Base-by-base conservation (phyloP, 2,329 filamentous ascomycete genomes). In the Colletotrichum orbiculare region DNA sequence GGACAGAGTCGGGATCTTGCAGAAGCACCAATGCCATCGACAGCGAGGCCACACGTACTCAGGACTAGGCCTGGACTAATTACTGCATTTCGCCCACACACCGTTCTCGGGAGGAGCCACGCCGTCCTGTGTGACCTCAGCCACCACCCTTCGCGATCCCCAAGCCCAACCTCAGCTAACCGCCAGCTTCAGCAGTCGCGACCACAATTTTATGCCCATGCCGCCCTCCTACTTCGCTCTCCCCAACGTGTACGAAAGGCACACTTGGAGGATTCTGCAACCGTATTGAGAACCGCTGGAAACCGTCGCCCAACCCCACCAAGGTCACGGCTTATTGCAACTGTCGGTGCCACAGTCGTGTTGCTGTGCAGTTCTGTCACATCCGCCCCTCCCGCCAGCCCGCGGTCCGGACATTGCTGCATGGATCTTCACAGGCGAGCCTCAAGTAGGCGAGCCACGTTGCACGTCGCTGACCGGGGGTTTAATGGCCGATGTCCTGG, bases 361-460 rank as follows among this genome's bases (percentile, higher is more conserved):
- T 61, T 60, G 55, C 54, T 34, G 38, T 54, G 25, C 25, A 25
- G 25, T 25, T 25, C 25, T 42, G 50, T 52, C 66, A 58, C 57
- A 59, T 54, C 66, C 64, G 66, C 64, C 64, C 56, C 64, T 67
- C 57, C 52, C 64, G 52, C 66, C 54, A 65, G 66, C 48, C 63
- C 46, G 59, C 49, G 45, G 66, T 65, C 64, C 66, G 64, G 66
- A 52, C 64, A 53, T 15, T 64, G 13, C 54, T 67, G 59, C 59
- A 60, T 64, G 64, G 66, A 64, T 67, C 60, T 57, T 59, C 53
- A 50, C 37, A 69, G 65, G 57, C 65, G 57, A 68, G 66, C 61
- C 66, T 69, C 43, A 43, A 48, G 48, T 45, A 69, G 59, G 66
- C 68, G 63, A 67, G 68, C 68, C 68, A 69, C 68, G 68, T 69